Conservation (phyloP, 495 filamentous ascomycete genomes). For the Neurospora intermedia region DNA sequence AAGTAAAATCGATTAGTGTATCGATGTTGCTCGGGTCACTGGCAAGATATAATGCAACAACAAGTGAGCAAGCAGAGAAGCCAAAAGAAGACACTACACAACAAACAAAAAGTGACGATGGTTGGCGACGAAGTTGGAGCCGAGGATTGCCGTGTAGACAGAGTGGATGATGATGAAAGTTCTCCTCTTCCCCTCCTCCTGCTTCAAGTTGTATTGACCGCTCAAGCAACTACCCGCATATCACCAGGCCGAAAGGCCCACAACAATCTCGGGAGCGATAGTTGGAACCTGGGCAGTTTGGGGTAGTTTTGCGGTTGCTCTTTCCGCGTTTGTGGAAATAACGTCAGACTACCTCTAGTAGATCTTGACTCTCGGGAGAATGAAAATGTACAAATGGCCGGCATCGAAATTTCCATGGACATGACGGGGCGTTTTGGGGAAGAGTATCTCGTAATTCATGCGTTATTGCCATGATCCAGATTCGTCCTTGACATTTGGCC, state of each 20-base stretch:
- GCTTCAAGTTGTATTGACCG: background rate
- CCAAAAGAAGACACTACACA: background rate
- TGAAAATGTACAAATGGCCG: background rate
- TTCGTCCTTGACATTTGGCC: background rate
- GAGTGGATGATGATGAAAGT: background rate
- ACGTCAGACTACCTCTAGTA: background rate
- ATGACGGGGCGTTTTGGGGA: background rate
- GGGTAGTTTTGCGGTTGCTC: background rate
- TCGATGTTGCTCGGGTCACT: slow-evolving; percentile 6
- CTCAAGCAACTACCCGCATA: background rate
- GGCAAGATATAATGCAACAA: background rate
- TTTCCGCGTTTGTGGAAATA: background rate
- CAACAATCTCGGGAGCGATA: background rate
- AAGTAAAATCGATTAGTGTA: background rate
- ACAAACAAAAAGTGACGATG: background rate
- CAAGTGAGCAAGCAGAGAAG: background rate
- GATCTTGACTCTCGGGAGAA: background rate
- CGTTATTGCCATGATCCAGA: background rate
- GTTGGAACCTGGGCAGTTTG: background rate
- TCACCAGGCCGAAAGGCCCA: background rate
- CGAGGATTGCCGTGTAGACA: background rate
- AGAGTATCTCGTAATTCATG: background rate
- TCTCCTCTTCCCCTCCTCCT: background rate
- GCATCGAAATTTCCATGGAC: background rate
- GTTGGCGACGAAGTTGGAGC: background rate